A percentile compares a stretch with the other conserved stretches of the same genome.
phyloP scores from a whole-genome alignment of 345 rosid species.

The Corchorus olitorius region DNA sequence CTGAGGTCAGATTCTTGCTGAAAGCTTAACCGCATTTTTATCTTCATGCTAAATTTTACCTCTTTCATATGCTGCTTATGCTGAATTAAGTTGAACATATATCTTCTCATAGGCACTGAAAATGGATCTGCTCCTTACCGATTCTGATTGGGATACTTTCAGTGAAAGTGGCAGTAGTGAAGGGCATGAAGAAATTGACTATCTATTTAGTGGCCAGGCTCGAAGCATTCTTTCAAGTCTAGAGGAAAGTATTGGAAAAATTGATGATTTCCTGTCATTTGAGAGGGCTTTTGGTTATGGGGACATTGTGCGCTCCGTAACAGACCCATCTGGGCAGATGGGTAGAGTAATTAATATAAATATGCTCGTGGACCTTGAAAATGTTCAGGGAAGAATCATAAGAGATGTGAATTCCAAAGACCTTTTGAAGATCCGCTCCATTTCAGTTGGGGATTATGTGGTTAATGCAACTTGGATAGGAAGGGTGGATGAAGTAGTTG shows the following conservation, averaged over 20 bases:
- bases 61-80: conserved; percentile 15
- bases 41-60: conserved; percentile 23
- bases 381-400: conserved; percentile 48
- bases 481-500: conserved; percentile 62
- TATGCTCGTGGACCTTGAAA: conserved; percentile 70
- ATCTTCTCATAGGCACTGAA: conserved; percentile 35
- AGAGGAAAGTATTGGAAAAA: conserved; percentile 81
- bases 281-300: conserved; percentile 76
- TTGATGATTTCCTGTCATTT: conserved; percentile 85
- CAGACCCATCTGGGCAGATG: conserved; percentile 75
- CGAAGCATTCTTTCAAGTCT: conserved; percentile 71
- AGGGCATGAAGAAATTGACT: conserved; percentile 62
- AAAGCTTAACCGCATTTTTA: background rate
- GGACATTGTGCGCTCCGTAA: conserved; percentile 65
- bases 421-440: conserved; percentile 58
- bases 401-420: conserved; percentile 61
- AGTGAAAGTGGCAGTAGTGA: conserved; percentile 87
- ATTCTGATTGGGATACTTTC: conserved; percentile 86
- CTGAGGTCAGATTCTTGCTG: conserved; percentile 13
- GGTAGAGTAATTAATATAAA: conserved; percentile 66
- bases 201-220: conserved; percentile 62
- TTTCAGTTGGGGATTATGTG: conserved; percentile 79
- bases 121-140: conserved; percentile 65
- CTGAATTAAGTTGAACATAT: conserved; percentile 20
- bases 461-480: conserved; percentile 83